Evolutionary conservation across 345 rosid genomes (phyloP).

Genomic region (Camelina neglecta): DNA sequence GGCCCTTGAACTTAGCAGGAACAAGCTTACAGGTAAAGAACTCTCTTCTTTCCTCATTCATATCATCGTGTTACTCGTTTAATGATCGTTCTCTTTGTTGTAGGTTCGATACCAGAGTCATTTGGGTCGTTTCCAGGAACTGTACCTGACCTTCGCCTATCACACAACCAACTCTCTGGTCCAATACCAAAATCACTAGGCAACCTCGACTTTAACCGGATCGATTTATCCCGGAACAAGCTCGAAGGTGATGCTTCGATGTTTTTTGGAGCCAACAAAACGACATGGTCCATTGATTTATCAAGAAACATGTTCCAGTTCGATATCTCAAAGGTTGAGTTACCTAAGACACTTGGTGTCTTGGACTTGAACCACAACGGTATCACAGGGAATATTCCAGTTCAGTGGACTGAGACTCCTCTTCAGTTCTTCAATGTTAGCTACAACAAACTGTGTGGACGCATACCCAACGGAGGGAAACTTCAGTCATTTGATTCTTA

Average conservation of each 20-base stretch:
- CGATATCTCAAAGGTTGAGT: constrained; percentile 54
- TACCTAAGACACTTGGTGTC: constrained; percentile 47
- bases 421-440: constrained; percentile 66
- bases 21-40: constrained; percentile 50
- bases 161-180: constrained; percentile 75
- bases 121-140: constrained; percentile 52
- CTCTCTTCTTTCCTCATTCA: background rate
- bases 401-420: constrained; percentile 45
- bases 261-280: constrained; percentile 64
- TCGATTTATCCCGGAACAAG: constrained; percentile 69
- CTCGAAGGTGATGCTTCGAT: constrained; percentile 68
- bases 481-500: constrained; percentile 62
- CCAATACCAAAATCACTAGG: constrained; percentile 61
- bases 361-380: constrained; percentile 75
- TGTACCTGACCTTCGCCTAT: constrained; percentile 51
- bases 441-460: constrained; percentile 74
- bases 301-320: constrained; percentile 70
- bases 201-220: constrained; percentile 47
- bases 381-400: constrained; percentile 64
- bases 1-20: constrained; percentile 59
- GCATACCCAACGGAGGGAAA: constrained; percentile 65
- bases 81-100: background rate
- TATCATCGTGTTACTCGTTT: background rate
- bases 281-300: constrained; percentile 49
- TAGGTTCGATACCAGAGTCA: constrained; percentile 65